These are phyloP conservation scores for Neurospora sp. DNA, from an alignment of 495 filamentous ascomycete genomes.

Conservation along the genomic window DNA sequence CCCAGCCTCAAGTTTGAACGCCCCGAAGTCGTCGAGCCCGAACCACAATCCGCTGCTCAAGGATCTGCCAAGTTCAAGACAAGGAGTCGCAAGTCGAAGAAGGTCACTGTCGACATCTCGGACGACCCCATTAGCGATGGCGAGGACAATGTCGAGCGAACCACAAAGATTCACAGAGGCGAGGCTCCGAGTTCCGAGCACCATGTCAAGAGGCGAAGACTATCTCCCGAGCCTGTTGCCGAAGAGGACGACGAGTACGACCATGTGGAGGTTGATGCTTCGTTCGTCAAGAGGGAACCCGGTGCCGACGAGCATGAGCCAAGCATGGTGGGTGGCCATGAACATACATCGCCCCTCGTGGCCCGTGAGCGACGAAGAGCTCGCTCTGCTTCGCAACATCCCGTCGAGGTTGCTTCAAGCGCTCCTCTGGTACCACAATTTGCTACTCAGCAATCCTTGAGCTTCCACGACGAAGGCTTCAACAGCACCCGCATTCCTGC, in stretches of 20 bases:
- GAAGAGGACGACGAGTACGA: neutral
- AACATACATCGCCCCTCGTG: neutral
- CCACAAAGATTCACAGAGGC: neutral
- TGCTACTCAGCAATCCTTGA: neutral
- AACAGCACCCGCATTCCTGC: neutral
- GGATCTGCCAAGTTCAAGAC: neutral
- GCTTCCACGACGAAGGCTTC: neutral
- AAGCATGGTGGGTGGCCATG: neutral
- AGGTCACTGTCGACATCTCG: neutral
- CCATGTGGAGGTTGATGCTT: neutral
- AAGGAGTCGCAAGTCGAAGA: neutral
- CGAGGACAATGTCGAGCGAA: neutral
- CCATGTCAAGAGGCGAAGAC: neutral
- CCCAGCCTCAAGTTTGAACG: neutral
- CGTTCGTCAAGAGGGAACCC: neutral
- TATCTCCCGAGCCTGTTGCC: neutral
- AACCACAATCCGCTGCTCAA: neutral
- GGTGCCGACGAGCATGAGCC: neutral
- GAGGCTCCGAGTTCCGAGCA: neutral
- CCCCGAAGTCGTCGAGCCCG: neutral
- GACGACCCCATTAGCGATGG: neutral
- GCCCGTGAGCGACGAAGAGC: neutral
- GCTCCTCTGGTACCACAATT: neutral
- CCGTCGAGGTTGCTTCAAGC: neutral
- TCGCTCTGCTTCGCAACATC: neutral